Evolutionary conservation across 208 protist genomes (phyloP), one percentile per base, ranked within the genome.

Genomic region (Cochliopodium minus): DNA sequence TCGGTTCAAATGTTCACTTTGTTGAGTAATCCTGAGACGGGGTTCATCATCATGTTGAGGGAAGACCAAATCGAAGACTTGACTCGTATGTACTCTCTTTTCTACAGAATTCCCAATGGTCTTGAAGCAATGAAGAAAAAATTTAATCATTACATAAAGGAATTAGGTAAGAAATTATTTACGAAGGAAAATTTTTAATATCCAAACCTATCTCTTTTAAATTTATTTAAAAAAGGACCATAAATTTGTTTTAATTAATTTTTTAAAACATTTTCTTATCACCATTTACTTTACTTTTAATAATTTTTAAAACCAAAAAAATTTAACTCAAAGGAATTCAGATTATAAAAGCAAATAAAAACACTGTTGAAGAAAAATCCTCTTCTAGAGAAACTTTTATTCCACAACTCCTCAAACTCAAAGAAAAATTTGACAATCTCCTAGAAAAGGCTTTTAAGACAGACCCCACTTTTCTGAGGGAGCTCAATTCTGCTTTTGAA

Each of bases 341-440:
- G 3, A 55, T 55, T 42, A 34, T 55, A 23, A 55, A 55, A 20
- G 50, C n/a, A n/a, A n/a, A 55, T 32, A 26, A 55, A 23, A 17
- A 54, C 6, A 40, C 20, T 15, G 50, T 42, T 25, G 50, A 55
- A 32, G 32, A 55, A 5, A 30, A 30, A 32, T 36, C 42, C n/a
- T n/a, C n/a, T n/a, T n/a, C n/a, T n/a, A n/a, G n/a, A n/a, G n/a
- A n/a, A 7, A 45, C 45, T 25, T 76, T 66, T 25, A 71, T 82
- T 28, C 46, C 72, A 47, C 23, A 55, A 26, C 48, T 82, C 3
- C 28, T 82, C 4, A 57, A 74, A 32, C 48, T 83, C 2, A 78
- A 78, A 54, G 76, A 79, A 55, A 72, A 70, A 56, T 78, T 78
- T 64, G 71, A 78, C 48, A 34, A 13, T 9, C 20, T 74, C 17